Evolutionary conservation across 1,139 yeast species (phyloP).

Genomic region (Casaregolazyma suthepensis): DNA sequence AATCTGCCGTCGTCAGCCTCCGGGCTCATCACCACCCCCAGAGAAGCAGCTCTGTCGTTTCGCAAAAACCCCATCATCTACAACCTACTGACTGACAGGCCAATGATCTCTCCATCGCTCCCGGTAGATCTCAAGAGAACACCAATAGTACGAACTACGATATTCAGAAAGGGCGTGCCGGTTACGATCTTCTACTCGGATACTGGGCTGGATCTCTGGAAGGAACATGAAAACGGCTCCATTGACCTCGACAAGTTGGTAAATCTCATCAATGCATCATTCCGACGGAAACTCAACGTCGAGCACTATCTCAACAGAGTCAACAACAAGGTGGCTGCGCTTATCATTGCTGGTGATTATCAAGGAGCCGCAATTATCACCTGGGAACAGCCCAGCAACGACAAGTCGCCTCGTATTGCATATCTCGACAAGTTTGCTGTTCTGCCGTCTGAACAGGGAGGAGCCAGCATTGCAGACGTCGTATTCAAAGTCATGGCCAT

Average conservation of each 20-base stretch:
- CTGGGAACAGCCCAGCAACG: slow-evolving; percentile 46
- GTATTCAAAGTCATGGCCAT: slow-evolving; percentile 72
- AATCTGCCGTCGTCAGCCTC: slow-evolving; percentile 44
- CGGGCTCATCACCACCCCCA: slow-evolving; percentile 49
- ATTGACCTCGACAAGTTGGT: slow-evolving; percentile 55
- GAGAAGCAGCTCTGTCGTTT: slow-evolving; percentile 35
- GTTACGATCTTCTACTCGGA: slow-evolving; percentile 45
- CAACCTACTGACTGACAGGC: slow-evolving; percentile 84
- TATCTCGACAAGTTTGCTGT: slow-evolving; percentile 94
- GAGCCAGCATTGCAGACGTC: slow-evolving; percentile 89
- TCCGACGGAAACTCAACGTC: slow-evolving; percentile 59
- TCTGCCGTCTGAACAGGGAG: slow-evolving; percentile 73
- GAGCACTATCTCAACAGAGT: slow-evolving; percentile 62
- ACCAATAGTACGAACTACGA: slow-evolving; percentile 66
- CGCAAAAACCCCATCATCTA: slow-evolving; percentile 73
- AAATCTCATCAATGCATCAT: slow-evolving; percentile 68
- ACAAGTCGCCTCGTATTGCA: slow-evolving; percentile 33
- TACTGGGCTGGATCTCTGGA: slow-evolving; percentile 38
- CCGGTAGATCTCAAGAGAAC: slow-evolving; percentile 58
- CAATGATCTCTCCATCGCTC: slow-evolving; percentile 85
- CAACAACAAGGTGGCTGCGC: slow-evolving; percentile 58
- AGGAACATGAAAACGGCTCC: slow-evolving; percentile 42
- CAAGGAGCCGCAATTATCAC: slow-evolving; percentile 94
- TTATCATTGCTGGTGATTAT: slow-evolving; percentile 86
- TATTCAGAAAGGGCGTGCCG: slow-evolving; percentile 70